Evolutionary conservation across 2,329 filamentous ascomycete genomes (phyloP).

Genomic region (Myriosclerotinia curreyana): DNA sequence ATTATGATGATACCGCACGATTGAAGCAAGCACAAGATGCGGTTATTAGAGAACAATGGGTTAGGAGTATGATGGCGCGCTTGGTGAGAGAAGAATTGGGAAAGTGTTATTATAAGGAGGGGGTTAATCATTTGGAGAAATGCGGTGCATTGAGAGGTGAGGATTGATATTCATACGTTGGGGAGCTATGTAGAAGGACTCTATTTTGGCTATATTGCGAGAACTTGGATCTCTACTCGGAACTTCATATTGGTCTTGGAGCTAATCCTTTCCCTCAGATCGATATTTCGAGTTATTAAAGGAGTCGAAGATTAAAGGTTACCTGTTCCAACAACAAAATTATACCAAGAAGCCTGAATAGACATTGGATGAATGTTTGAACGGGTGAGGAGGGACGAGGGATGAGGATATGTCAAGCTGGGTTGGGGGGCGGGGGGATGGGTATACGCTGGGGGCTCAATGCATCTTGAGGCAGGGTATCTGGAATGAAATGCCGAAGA

Average conservation of each 20-base stretch:
- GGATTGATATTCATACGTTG: slow-evolving; percentile 35
- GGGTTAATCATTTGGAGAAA: slow-evolving; percentile 86
- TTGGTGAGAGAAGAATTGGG: slow-evolving; percentile 78
- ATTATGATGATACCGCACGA: slow-evolving; percentile 77
- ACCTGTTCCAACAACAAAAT: slow-evolving; percentile 77
- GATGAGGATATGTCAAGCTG: background rate
- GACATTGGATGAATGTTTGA: background rate
- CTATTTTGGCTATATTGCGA: too few species aligned
- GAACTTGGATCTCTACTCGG: background rate
- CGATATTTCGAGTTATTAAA: slow-evolving; percentile 76
- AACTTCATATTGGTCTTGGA: background rate
- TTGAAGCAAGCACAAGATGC: slow-evolving; percentile 82
- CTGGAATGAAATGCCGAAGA: background rate
- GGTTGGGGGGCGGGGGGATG: too few species aligned
- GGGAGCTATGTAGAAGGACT: background rate
- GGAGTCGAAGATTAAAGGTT: slow-evolving; percentile 73
- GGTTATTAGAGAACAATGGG: slow-evolving; percentile 83
- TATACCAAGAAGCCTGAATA: slow-evolving; percentile 54
- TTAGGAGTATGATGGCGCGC: slow-evolving; percentile 83
- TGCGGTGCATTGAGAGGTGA: slow-evolving; percentile 78
- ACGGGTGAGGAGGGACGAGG: background rate
- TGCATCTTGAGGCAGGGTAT: background rate
- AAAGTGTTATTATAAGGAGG: slow-evolving; percentile 82
- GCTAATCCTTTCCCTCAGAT: slow-evolving; percentile 48
- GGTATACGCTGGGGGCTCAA: background rate